Evolutionary conservation across 768 basidiomycete genomes (phyloP).

Genomic region (Lactarius tabidus): DNA sequence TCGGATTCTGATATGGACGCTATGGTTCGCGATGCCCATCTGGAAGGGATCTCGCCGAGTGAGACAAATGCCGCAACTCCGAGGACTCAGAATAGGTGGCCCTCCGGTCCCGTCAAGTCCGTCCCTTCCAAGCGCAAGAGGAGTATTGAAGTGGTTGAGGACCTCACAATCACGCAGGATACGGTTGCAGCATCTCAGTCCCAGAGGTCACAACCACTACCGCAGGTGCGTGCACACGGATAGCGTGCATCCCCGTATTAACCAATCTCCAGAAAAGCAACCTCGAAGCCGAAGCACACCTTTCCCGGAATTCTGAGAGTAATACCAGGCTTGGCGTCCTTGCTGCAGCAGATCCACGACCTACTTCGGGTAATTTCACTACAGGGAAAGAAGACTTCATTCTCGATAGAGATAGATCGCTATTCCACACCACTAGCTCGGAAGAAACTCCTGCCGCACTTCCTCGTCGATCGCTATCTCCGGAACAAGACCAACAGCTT

Average conservation of each 20-base stretch:
- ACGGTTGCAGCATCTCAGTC: not conserved
- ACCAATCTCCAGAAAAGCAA: constrained; percentile 3
- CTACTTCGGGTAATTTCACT: not conserved
- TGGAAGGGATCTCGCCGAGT: constrained; percentile 24
- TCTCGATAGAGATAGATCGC: constrained; percentile 35
- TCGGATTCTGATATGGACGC: constrained; percentile 43
- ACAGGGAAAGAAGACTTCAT: constrained; percentile 29
- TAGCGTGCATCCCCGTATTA: not conserved
- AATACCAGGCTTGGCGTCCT: not conserved
- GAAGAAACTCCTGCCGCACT: constrained; percentile 5
- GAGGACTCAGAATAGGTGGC: not conserved
- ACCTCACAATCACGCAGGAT: not conserved
- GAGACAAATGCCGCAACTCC: constrained; percentile 7
- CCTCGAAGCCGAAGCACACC: not conserved
- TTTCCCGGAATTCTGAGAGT: constrained; percentile 4
- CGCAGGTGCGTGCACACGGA: constrained; percentile 5
- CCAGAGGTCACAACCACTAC: not conserved
- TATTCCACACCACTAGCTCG: constrained; percentile 30
- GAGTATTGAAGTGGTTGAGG: not conserved
- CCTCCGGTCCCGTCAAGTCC: not conserved
- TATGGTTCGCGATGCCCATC: constrained; percentile 39
- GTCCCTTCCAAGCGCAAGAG: not conserved
- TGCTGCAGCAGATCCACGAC: not conserved
- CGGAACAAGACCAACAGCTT: not conserved
- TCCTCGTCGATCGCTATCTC: not conserved